Base-by-base conservation (phyloP, 352 stramenopile species). In the Pythium pyrilobum region DNA sequence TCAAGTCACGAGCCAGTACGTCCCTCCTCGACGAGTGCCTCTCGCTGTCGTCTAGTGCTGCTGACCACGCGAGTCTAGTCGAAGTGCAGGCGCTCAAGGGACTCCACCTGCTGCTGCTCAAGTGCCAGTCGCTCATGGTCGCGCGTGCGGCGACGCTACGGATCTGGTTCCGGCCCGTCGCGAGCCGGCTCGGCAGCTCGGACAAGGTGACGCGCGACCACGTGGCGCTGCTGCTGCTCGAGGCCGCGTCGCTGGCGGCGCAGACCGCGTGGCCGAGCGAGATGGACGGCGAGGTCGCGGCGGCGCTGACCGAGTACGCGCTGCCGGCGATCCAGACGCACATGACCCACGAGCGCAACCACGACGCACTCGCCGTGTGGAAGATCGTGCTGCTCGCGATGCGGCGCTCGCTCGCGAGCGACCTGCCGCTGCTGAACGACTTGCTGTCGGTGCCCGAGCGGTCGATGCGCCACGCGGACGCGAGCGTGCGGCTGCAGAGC, bases 51-150 rank as follows among this genome's bases (percentile, higher is more conserved):
- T 34, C 34, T 40, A 40, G 34, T 40, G 25, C 9, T 23, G 23
- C 34, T 33, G 18, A 23, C 28, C 46, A 21, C 8, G 13, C 24
- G 25, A 47, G 27, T 6, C 44, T 33, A 81, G 71, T 87, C 44
- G 76, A 81, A 50, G 55, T 87, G 39, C 64, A 89, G 56, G 77
- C 77, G 15, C 42, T 89, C n/a, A 77, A 78, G 32, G 79, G 74
- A 4, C 53, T 89, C 24, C 74, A 80, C 23, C 38, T 74, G 49
- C 43, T 87, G 31, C 23, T 83, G 29, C 42, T 74, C n/a, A 85
- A 85, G 52, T 77, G 71, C 51, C 68, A 72, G 9, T 32, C 73
- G 25, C 64, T 74, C 24, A 54, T 82, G 53, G 52, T 66, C 6
- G 44, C 29, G 6, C 52, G 66, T 12, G 32, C 43, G 2, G 45